Percentiles rank a stretch among this genome's conserved stretches.
Evolutionary conservation across 306 rosid genomes (phyloP).

Genomic region (Prunus salicina): DNA sequence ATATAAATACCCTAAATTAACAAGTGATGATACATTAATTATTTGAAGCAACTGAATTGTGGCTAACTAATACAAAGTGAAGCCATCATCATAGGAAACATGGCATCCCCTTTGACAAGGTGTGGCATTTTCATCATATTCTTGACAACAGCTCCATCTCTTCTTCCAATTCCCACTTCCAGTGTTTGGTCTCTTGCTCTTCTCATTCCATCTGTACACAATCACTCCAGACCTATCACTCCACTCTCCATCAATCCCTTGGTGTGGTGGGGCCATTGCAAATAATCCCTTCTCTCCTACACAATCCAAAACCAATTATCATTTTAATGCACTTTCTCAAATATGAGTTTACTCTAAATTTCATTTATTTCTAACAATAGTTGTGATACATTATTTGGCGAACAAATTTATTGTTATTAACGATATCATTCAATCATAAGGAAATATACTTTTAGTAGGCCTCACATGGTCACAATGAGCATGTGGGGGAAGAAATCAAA

Average conservation of each 20-base stretch:
- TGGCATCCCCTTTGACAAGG: slow-evolving; percentile 66
- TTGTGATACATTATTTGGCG: background rate
- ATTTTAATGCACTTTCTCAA: background rate
- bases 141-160: slow-evolving; percentile 81
- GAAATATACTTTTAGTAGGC: background rate
- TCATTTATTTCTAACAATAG: too few relatives aligned
- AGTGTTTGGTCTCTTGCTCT: slow-evolving; percentile 59
- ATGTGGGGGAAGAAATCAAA: background rate
- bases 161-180: slow-evolving; percentile 67
- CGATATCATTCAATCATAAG: background rate
- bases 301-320: background rate
- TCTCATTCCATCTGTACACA: slow-evolving; percentile 75
- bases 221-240: slow-evolving; percentile 69
- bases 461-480: background rate
- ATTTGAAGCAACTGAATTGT: background rate
- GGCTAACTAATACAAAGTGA: slow-evolving; percentile 44
- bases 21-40: background rate
- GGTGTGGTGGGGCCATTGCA: slow-evolving; percentile 74
- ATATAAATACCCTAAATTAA: background rate
- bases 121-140: slow-evolving; percentile 56
- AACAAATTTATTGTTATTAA: too few relatives aligned
- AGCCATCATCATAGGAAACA: slow-evolving; percentile 79
- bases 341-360: too few relatives aligned
- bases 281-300: slow-evolving; percentile 67
- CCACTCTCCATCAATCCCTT: slow-evolving; percentile 91